Conservation (phyloP, 768 basidiomycete species). For the Hericium rajendrae region DNA sequence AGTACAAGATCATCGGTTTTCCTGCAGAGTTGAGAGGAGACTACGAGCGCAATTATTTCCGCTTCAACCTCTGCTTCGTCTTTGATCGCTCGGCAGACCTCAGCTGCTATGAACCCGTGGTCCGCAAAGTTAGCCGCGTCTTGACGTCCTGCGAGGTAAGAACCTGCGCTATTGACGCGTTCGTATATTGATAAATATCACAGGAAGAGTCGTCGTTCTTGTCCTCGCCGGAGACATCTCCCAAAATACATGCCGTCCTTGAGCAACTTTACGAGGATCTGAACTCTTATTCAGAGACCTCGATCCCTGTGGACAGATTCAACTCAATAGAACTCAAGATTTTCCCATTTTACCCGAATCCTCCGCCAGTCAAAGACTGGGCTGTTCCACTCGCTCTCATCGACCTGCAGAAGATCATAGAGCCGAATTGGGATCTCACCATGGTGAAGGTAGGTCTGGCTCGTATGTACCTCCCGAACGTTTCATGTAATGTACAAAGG, state of each 20-base stretch:
- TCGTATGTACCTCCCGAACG: not conserved
- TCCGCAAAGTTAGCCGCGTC: constrained; percentile 89
- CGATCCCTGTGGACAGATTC: constrained; percentile 82
- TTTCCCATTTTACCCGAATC: constrained; percentile 95
- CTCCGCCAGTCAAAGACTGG: constrained; percentile 86
- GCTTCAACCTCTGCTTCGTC: constrained; percentile 94
- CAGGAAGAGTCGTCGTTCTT: constrained; percentile 88
- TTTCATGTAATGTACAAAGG: constrained; percentile 28
- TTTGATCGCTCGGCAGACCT: constrained; percentile 87
- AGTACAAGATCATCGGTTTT: constrained; percentile 85
- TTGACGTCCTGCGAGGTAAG: constrained; percentile 82
- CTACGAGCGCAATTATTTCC: constrained; percentile 82
- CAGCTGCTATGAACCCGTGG: constrained; percentile 92
- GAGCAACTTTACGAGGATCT: constrained; percentile 96
- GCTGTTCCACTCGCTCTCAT: constrained; percentile 89
- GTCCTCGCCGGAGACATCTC: constrained; percentile 59
- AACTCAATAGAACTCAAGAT: constrained; percentile 95
- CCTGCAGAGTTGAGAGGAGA: constrained; percentile 67
- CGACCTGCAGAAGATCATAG: constrained; percentile 67
- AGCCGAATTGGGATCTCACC: constrained; percentile 95
- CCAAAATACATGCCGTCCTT: constrained; percentile 69
- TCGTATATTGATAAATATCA: not conserved
- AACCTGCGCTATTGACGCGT: constrained; percentile 1
- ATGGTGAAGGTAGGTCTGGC: constrained; percentile 60
- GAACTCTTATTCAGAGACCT: constrained; percentile 95